Evolutionary conservation across 306 rosid genomes (phyloP).

Genomic region (Glycyrrhiza uralensis): DNA sequence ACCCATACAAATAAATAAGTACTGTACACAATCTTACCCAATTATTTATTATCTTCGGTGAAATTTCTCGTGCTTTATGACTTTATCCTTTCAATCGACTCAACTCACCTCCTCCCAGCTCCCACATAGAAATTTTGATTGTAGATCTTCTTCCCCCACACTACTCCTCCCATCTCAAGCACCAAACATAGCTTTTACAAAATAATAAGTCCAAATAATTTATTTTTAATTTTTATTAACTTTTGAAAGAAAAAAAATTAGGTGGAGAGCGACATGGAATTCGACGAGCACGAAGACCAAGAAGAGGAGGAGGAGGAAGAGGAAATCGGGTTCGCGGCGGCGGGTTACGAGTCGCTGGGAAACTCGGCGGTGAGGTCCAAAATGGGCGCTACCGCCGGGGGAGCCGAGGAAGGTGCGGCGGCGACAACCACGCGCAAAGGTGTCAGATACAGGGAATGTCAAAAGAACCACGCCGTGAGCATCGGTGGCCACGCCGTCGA

Average conservation of each 20-base stretch:
- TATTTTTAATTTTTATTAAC: background rate
- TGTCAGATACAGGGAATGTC: conserved; percentile 71
- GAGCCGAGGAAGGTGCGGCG: conserved; percentile 13
- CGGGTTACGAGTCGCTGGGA: conserved; percentile 40
- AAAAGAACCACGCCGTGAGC: conserved; percentile 71
- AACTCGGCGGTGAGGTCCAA: conserved; percentile 35
- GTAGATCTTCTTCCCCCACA: conserved; percentile 35
- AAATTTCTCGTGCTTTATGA: conserved; percentile 18
- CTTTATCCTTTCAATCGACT: conserved; percentile 26
- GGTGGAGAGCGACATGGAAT: conserved; percentile 54
- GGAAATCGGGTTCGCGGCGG: conserved; percentile 42
- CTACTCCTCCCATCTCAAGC: background rate
- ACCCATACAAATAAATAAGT: conserved; percentile 1
- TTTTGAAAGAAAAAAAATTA: background rate
- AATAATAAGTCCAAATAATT: background rate
- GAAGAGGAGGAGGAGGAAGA: conserved; percentile 46
- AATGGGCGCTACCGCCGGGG: background rate
- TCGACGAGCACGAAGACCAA: conserved; percentile 59
- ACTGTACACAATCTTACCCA: conserved; percentile 1
- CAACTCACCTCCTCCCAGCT: conserved; percentile 6
- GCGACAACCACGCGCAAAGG: conserved; percentile 20
- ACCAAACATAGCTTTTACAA: background rate
- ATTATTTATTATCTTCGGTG: conserved; percentile 15
- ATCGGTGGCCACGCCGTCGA: conserved; percentile 78
- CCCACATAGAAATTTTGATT: conserved; percentile 19